These are phyloP conservation scores for Aspergillus homomorphus DNA, from an alignment of 495 filamentous ascomycete genomes.

Conservation along the genomic window DNA sequence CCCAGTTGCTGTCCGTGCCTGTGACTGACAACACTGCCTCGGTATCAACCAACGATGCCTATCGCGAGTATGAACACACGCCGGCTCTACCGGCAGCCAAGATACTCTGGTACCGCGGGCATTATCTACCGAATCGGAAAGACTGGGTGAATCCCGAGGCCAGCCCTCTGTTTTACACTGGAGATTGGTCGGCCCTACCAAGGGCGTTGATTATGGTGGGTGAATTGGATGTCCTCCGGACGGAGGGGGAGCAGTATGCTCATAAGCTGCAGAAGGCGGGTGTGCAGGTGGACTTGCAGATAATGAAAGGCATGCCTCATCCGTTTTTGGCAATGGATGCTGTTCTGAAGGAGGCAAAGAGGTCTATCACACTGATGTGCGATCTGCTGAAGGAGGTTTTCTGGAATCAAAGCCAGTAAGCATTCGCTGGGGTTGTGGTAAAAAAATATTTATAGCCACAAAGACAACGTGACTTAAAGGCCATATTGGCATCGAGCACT, in stretches of 20 bases:
- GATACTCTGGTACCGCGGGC: constrained; percentile 58
- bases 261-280: constrained; percentile 48
- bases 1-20: constrained; percentile 55
- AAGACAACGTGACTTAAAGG: too few relatives aligned
- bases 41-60: constrained; percentile 43
- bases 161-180: constrained; percentile 50
- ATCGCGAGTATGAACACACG: constrained; percentile 47
- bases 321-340: constrained; percentile 62
- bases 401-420: constrained; percentile 12
- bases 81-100: constrained; percentile 51
- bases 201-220: constrained; percentile 53
- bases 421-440: neutral
- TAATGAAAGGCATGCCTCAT: constrained; percentile 60
- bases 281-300: constrained; percentile 51
- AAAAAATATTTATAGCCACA: neutral
- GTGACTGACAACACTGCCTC: constrained; percentile 57
- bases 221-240: constrained; percentile 53
- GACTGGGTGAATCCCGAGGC: constrained; percentile 51
- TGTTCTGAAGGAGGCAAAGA: constrained; percentile 49
- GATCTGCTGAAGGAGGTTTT: constrained; percentile 49
- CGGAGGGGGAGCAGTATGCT: constrained; percentile 50
- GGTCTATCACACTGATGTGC: constrained; percentile 54
- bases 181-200: constrained; percentile 48
- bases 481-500: too few relatives aligned
- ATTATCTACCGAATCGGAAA: constrained; percentile 49